phyloP scores from a whole-genome alignment of 352 stramenopile species.

The Phytopythium montanum region DNA sequence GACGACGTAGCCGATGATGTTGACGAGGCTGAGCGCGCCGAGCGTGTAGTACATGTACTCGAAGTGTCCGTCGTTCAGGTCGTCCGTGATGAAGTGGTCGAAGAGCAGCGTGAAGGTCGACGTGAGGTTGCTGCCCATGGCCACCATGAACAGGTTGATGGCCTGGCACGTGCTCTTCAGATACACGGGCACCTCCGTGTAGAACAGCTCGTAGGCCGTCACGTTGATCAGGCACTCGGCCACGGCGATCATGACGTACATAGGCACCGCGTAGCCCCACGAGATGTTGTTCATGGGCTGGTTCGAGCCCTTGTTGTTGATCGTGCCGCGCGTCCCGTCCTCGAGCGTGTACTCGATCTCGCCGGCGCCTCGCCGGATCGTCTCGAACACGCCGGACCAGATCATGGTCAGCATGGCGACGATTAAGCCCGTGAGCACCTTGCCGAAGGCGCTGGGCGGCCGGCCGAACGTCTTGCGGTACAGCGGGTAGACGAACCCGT shows the following conservation, averaged over 20 bases:
- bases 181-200: conserved; percentile 84
- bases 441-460: conserved; percentile 70
- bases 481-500: conserved; percentile 70
- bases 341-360: conserved; percentile 32
- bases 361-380: conserved; percentile 53
- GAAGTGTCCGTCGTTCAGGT: conserved; percentile 80
- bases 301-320: conserved; percentile 49
- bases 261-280: conserved; percentile 77
- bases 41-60: conserved; percentile 91
- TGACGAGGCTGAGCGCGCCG: conserved; percentile 62
- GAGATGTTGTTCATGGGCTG: conserved; percentile 83
- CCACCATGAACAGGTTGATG: conserved; percentile 87
- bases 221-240: conserved; percentile 88
- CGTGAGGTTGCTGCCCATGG: conserved; percentile 86
- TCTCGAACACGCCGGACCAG: conserved; percentile 81
- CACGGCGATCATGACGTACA: conserved; percentile 81
- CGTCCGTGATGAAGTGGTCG: conserved; percentile 62
- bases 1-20: conserved; percentile 66
- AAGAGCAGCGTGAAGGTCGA: conserved; percentile 88
- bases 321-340: conserved; percentile 19
- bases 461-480: conserved; percentile 51
- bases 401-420: conserved; percentile 82
- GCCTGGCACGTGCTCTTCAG: conserved; percentile 87
- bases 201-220: conserved; percentile 86
- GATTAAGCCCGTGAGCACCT: conserved; percentile 71